Evolutionary conservation across 768 basidiomycete genomes (phyloP), one percentile per base, ranked within the genome.

Genomic region (Podaxis sp.): DNA sequence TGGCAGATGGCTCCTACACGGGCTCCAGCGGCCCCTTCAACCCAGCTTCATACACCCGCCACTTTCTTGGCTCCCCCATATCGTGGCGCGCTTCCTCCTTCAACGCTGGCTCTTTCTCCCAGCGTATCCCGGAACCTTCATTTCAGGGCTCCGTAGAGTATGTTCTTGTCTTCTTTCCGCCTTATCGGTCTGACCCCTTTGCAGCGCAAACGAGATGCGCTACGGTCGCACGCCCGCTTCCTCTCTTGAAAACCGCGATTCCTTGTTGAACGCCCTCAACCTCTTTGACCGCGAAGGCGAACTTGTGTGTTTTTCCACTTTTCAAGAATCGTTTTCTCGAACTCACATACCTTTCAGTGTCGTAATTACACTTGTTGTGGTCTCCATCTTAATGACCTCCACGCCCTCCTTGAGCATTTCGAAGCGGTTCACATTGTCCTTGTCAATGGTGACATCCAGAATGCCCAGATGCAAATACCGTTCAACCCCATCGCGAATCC

Each of bases 291-390:
- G 82, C 53, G 88, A 91, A 67, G 88, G 87, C 63, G 91, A 93
- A 64, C 75, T 90, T 16, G 88, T 89, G 54, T 74, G 84, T 80
- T 23, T 6, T 40, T 11, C 37, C 50, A n/a, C 52, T 25, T 55
- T 52, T 55, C 35, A 23, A 9, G 32, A 32, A 53, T 58, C 21
- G 36, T 18, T 9, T 25, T 48, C 16, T 50, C 38, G 25, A 50
- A 40, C 56, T 62, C 52, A 37, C 25, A 54, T 23, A n/a, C 55
- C 37, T 37, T 28, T 3, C 60, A 89, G 85, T 93, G 91, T 72
- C 87, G 89, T 64, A 88, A 96, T 71, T 97, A 94, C 76, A 86
- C 87, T 1, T 97, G 95, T 74, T 97, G 94, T 69, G 93, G 93
- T 9, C 75, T 90, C 54, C 82, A 87, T 64, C 81, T 93, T 16